A percentile compares a stretch with the other conserved stretches of the same genome.
Conservation (phyloP, 345 rosid species). For the Citrus unshiu region DNA sequence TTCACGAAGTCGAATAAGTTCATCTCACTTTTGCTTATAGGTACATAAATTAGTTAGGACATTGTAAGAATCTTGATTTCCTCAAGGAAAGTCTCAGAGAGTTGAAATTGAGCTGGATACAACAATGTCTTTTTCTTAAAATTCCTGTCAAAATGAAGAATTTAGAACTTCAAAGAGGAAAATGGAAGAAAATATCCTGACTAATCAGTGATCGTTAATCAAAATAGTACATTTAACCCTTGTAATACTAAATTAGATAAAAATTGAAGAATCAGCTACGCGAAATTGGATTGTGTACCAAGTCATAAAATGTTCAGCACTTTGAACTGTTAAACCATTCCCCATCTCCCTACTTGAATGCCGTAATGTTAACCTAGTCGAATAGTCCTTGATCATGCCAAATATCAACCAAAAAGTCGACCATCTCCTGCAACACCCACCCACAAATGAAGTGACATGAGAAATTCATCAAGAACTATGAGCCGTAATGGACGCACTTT, state of each 20-base stretch:
- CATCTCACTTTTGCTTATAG: no score
- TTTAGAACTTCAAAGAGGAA: not conserved
- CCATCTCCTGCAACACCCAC: constrained; percentile 74
- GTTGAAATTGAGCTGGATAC: not conserved
- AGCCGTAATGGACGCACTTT: not conserved
- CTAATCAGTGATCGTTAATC: not conserved
- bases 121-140: not conserved
- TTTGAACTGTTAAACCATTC: constrained; percentile 4
- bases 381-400: constrained; percentile 86
- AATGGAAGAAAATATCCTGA: not conserved
- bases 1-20: no score
- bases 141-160: not conserved
- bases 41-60: no score
- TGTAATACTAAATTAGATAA: not conserved
- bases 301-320: not conserved
- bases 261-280: not conserved
- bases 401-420: constrained; percentile 85
- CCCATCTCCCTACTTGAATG: not conserved
- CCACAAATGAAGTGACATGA: not conserved
- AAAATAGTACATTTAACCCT: not conserved
- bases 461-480: not conserved
- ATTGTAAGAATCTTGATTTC: no score
- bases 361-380: constrained; percentile 39
- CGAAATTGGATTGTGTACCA: not conserved
- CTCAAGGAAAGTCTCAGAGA: no score